Base-by-base conservation (phyloP, 1,284 basidiomycete species). In the Butyriboletus regius region DNA sequence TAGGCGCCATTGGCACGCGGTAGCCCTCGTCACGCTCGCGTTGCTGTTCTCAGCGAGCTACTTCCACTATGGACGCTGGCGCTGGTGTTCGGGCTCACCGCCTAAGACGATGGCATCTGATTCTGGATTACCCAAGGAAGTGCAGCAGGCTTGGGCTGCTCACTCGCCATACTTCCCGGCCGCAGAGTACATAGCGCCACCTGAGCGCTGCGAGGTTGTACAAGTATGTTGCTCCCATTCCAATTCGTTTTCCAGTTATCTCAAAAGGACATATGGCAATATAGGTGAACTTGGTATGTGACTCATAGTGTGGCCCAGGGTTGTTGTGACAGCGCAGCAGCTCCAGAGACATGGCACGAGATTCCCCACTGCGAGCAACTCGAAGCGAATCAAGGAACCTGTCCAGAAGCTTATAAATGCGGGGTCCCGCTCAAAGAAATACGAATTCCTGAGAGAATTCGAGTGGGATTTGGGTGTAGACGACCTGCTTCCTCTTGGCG, bases 301-400 rank as follows among this genome's bases (percentile, higher is more conserved):
- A 49, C 20, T 31, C 17, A 7, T 9, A 2, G 13, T 5, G 9
- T 22, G 9, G 29, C 14, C n/a, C 37, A 9, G 37, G 45, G 34
- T 29, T 53, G 17, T 54, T 44, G 28, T 46, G 40, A 58, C 48
- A 43, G 34, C 13, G 22, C 24, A 24, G 54, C 24, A 91, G 89
- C 68, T 94, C n/a, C 85, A 93, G 69, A 74, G 91, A 10, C 91
- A 94, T 60, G 88, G 88, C 1, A 82, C 87, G 1, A 77, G 91
- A 29, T 91, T 77, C 57, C 91, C 91, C 0, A 91, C 89, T 0
- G 59, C 66, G 0, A 70, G 70, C 7, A 75, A 81, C 0, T 66
- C 73, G 0, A 60, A 60, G 12, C 57, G 58, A 3, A 83, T 90
- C n/a, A 50, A 69, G 31, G 50, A 63, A 0, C 76, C 83, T 0